phyloP scores from a whole-genome alignment of 257 asterid genomes.

The Eucommia ulmoides region DNA sequence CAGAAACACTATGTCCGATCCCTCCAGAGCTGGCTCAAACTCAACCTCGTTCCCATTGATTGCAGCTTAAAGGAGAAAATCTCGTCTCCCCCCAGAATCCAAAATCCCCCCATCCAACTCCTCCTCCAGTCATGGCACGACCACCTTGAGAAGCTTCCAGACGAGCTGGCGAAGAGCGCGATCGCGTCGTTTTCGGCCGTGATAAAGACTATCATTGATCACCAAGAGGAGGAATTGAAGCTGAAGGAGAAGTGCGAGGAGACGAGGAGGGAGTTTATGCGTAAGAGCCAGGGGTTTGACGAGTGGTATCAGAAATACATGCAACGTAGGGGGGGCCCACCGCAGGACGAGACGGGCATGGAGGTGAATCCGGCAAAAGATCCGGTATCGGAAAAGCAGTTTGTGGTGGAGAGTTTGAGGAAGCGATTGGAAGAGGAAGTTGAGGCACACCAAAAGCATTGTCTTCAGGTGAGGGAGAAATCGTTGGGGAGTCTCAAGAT shows the following conservation, averaged over 20 bases:
- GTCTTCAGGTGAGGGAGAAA: conserved; percentile 85
- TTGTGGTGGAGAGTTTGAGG: conserved; percentile 61
- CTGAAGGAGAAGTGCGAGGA: conserved; percentile 79
- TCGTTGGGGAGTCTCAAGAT: conserved; percentile 62
- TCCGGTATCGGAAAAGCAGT: conserved; percentile 48
- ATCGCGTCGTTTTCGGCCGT: conserved; percentile 74
- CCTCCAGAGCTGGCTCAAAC: conserved; percentile 76
- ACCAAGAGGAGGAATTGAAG: conserved; percentile 88
- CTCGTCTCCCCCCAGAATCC: conserved; percentile 50
- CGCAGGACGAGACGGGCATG: conserved; percentile 18
- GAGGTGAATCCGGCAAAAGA: conserved; percentile 40
- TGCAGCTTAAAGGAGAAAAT: conserved; percentile 63
- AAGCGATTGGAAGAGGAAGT: conserved; percentile 71
- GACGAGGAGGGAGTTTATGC: conserved; percentile 57
- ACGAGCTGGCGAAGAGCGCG: conserved; percentile 72
- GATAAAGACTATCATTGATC: conserved; percentile 56
- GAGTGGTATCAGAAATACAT: conserved; percentile 76
- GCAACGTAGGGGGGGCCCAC: conserved; percentile 34
- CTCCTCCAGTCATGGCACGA: conserved; percentile 81
- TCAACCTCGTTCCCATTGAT: conserved; percentile 74
- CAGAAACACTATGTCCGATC: conserved; percentile 52
- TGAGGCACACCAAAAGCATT: conserved; percentile 65
- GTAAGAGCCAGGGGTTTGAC: conserved; percentile 65
- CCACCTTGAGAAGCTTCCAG: conserved; percentile 82
- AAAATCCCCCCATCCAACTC: conserved; percentile 61